A percentile compares a stretch with the other conserved stretches of the same genome.
Conservation (phyloP, 139 green algal genomes). For the Micractinium conductrix region DNA sequence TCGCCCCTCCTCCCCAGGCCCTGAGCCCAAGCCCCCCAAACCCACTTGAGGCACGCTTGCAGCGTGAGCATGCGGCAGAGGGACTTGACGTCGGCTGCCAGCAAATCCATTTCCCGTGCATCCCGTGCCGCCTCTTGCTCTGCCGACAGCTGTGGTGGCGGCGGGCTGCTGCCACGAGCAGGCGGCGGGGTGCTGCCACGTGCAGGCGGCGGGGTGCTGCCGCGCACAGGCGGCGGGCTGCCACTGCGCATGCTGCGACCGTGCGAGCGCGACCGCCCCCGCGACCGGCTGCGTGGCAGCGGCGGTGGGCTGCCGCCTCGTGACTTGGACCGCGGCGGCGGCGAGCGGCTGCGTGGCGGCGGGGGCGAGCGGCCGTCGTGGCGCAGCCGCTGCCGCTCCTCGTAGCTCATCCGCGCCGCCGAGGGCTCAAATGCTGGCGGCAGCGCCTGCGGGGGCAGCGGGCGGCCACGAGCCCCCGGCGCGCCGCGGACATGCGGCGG, state of each 20-base stretch:
- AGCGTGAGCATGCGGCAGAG: slow-evolving; percentile 16
- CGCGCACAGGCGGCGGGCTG: background rate
- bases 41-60: slow-evolving; percentile 28
- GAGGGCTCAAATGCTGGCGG: background rate
- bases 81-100: slow-evolving; percentile 4
- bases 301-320: too few relatives aligned
- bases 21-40: background rate
- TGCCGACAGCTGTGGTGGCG: background rate
- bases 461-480: background rate
- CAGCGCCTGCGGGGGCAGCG: background rate
- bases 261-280: background rate
- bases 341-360: too few relatives aligned
- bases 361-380: background rate
- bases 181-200: background rate
- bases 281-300: slow-evolving; percentile 1
- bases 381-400: background rate
- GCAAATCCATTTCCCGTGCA: slow-evolving; percentile 15
- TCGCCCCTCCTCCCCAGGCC: background rate
- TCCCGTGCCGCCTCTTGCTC: slow-evolving; percentile 7
- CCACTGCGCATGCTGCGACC: background rate
- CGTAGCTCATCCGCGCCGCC: background rate
- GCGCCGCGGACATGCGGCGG: too few relatives aligned
- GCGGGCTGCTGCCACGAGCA: too few relatives aligned
- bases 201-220: too few relatives aligned
- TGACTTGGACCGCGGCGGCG: too few relatives aligned